A percentile compares a stretch with the other conserved stretches of the same genome.
These are phyloP conservation scores for Colletotrichum lupini DNA, from an alignment of 2,329 filamentous ascomycete species.

Conservation along the genomic window DNA sequence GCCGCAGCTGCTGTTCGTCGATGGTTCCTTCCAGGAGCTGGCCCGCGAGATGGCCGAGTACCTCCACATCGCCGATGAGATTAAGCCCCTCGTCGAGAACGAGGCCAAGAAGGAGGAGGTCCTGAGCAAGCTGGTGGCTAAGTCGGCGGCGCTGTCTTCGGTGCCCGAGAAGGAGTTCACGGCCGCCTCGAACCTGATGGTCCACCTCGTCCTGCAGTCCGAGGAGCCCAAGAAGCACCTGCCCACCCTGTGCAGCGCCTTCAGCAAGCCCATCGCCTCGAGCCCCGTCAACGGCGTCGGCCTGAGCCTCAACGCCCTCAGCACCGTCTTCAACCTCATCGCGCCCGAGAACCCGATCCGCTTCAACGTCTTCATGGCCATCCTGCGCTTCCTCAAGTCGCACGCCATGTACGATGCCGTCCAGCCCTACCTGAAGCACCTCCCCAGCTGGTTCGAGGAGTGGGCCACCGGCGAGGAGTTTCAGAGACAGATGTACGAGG, in stretches of 20 bases:
- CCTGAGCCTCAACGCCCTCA: slow-evolving; percentile 89
- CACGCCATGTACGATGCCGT: slow-evolving; percentile 85
- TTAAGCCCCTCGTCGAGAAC: slow-evolving; percentile 78
- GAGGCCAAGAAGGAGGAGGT: slow-evolving; percentile 80
- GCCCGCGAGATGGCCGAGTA: slow-evolving; percentile 95
- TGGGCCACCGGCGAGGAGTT: slow-evolving; percentile 89
- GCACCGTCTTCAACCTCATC: slow-evolving; percentile 97
- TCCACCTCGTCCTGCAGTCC: slow-evolving; percentile 91
- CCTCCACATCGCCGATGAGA: slow-evolving; percentile 83
- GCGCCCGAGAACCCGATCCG: slow-evolving; percentile 80
- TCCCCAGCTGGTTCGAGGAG: slow-evolving; percentile 82
- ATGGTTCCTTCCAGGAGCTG: slow-evolving; percentile 94
- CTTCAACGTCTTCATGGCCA: slow-evolving; percentile 90
- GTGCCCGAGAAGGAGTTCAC: slow-evolving; percentile 97
- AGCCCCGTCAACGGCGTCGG: slow-evolving; percentile 87
- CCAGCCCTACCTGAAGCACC: slow-evolving; percentile 82
- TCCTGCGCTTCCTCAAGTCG: slow-evolving; percentile 83
- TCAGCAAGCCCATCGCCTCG: slow-evolving; percentile 85
- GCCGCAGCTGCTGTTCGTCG: slow-evolving; percentile 78
- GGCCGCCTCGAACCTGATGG: slow-evolving; percentile 94
- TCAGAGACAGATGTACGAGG: slow-evolving; percentile 84
- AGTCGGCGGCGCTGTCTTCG: slow-evolving; percentile 80
- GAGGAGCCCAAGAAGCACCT: slow-evolving; percentile 88
- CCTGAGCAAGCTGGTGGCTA: slow-evolving; percentile 88
- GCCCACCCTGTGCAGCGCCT: slow-evolving; percentile 87